These are phyloP conservation scores for Microsporum ferrugineum DNA, from an alignment of 2,329 filamentous ascomycete species.

Conservation along the genomic window DNA sequence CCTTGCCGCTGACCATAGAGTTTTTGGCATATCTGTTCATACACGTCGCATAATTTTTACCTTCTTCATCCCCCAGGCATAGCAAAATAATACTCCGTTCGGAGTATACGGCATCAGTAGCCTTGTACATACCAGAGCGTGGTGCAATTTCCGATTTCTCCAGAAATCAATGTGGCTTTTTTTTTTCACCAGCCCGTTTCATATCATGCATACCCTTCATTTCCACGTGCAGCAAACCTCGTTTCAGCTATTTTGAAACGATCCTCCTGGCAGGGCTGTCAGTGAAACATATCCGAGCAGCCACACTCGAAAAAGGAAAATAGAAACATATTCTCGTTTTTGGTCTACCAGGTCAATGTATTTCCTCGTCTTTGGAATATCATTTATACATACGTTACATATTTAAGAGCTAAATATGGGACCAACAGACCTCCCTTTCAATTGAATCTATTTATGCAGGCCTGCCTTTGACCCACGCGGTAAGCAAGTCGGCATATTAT, in stretches of 20 bases:
- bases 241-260: not conserved
- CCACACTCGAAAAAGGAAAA: not conserved
- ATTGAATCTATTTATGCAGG: not conserved
- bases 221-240: not conserved
- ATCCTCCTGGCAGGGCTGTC: not conserved
- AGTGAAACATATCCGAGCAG: not conserved
- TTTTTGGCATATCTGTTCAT: not conserved
- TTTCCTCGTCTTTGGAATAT: too few species aligned
- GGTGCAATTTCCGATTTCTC: not conserved
- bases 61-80: not conserved
- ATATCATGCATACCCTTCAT: not conserved
- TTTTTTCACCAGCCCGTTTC: not conserved
- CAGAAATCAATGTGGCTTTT: not conserved
- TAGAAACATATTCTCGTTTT: not conserved
- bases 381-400: not conserved
- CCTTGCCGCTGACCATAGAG: not conserved
- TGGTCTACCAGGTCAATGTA: not conserved
- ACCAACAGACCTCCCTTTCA: not conserved
- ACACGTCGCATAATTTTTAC: not conserved
- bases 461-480: not conserved
- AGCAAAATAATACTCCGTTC: not conserved
- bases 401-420: not conserved
- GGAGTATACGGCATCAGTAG: not conserved
- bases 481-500: not conserved
- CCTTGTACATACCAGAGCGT: not conserved